A percentile compares a stretch with the other conserved stretches of the same genome.
Evolutionary conservation across 352 stramenopile genomes (phyloP).

Genomic region (Pythium angustatum): DNA sequence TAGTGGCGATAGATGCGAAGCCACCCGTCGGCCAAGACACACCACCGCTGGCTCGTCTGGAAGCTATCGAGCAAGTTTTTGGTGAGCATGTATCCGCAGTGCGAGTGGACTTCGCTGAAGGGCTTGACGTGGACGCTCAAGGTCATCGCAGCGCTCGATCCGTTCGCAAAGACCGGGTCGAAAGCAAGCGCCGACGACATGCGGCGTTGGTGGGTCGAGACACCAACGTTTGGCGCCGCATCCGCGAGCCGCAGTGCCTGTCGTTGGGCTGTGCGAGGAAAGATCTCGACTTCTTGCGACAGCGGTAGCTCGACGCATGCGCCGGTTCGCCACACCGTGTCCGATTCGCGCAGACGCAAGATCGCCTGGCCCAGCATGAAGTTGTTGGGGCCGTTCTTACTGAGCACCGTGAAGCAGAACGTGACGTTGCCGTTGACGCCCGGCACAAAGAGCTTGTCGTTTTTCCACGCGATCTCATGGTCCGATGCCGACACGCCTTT

Average conservation of each 20-base stretch:
- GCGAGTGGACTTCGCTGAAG: constrained; percentile 47
- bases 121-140: constrained; percentile 49
- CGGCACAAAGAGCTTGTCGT: constrained; percentile 63
- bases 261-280: constrained; percentile 58
- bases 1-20: constrained; percentile 77
- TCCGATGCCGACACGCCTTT: constrained; percentile 35
- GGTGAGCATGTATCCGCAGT: constrained; percentile 69
- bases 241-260: constrained; percentile 48
- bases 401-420: constrained; percentile 71
- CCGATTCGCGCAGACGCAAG: constrained; percentile 47
- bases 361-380: constrained; percentile 71
- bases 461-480: constrained; percentile 45
- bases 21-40: constrained; percentile 59
- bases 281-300: constrained; percentile 50
- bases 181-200: not conserved
- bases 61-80: constrained; percentile 67
- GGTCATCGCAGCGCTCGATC: constrained; percentile 22
- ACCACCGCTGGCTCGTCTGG: constrained; percentile 68
- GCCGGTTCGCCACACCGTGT: constrained; percentile 49
- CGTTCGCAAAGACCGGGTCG: constrained; percentile 27
- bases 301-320: constrained; percentile 43
- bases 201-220: not conserved
- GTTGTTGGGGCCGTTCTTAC: constrained; percentile 77
- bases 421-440: constrained; percentile 68
- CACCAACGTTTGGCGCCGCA: constrained; percentile 4